Base-by-base conservation (phyloP, 805 yeast genomes). In the Kuraishia floccosa region DNA sequence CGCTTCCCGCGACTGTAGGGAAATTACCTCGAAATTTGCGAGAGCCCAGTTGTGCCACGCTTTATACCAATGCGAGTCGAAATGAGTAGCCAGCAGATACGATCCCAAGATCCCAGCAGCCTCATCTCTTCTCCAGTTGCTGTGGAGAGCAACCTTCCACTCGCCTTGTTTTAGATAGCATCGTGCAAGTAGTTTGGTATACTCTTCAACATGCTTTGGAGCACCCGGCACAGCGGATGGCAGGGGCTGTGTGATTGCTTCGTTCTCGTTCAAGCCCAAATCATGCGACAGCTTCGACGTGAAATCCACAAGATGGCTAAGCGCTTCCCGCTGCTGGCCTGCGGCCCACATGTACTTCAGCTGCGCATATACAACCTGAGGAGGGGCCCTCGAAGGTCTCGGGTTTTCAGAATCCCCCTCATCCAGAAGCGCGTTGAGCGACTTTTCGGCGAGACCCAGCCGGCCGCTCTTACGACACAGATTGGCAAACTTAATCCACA, bases 31-130 rank as follows among this genome's bases (percentile, higher is more conserved):
- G 50, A 87, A 91, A 53, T 93, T 91, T 1, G 97, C 96, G 47
- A 93, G 63, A 0, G 98, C 98, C 99, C 99, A 91, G 48, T 86
- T 89, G 51, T 91, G 99, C 98, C 98, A 93, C 12, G 97, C 98
- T 49, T 93, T 91, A 47, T 91, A 91, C 96, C 98, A 91, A 16
- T 72, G 69, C 22, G 72, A 65, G 50, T 91, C 96, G 53, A 91
- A 89, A 50, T 87, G 96, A 0, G 98, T 89, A 0, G 98, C 97
- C 39, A 91, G 63, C 33, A 91, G 59, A 50, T 84, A 91, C 0
- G 96, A 86, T 9, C 96, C 95, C 36, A 91, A 58, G 40, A 91
- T 85, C 2, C 87, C 80, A 27, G 85, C 87, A 5, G 61, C 52
- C 35, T 70, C 72, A 38, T 76, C 81, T 7, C 74, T 66, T 37